Evolutionary conservation across 2,329 filamentous ascomycete genomes (phyloP), one percentile per base, ranked within the genome.

Genomic region (Xylaria sp.): DNA sequence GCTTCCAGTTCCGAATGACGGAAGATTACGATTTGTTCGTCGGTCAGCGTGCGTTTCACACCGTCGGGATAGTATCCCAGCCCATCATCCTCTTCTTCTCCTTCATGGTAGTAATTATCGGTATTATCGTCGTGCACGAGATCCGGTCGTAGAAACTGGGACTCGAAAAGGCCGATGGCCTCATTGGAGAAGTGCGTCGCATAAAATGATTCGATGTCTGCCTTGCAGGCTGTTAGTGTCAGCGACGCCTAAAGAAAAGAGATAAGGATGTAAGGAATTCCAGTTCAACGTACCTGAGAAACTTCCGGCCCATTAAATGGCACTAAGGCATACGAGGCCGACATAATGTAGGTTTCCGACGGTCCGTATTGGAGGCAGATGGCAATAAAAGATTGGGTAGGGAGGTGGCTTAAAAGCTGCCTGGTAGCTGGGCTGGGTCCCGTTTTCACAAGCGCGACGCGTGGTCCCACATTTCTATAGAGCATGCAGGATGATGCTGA

Each of bases 21-120:
- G 79, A 98, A 98, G 70, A 97, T 95, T 62, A 89, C 89, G 74
- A 98, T 93, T 82, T 98, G 93, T 74, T 94, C 92, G 76, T 98
- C 93, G 10, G 94, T 98, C 75, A 98, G 84, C 20, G 94, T 97
- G 49, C 95, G 91, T 78, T 96, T 96, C 70, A 90, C 89, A 2
- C 95, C 94, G 77, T 98, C 94, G 0, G 88, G 81, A 74, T 98
- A 98, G 80, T 93, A 95, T 20, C 94, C 95, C 18, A 98, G 83
- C 0, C 83, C 89, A 76, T 93, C 91, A 48, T 90, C 88, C 20
- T 84, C 79, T 2, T 80, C 78, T 68, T 83, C 64, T 41, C 59
- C 62, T 18, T 51, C 55, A 20, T 81, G 79, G 46, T 80, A 73
- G 1, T 77, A 71, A 33, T 76, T 69, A 43, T 76, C 72, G 10